Base-by-base conservation (phyloP, 2,329 filamentous ascomycete genomes). In the Trichophyton verrucosum region DNA sequence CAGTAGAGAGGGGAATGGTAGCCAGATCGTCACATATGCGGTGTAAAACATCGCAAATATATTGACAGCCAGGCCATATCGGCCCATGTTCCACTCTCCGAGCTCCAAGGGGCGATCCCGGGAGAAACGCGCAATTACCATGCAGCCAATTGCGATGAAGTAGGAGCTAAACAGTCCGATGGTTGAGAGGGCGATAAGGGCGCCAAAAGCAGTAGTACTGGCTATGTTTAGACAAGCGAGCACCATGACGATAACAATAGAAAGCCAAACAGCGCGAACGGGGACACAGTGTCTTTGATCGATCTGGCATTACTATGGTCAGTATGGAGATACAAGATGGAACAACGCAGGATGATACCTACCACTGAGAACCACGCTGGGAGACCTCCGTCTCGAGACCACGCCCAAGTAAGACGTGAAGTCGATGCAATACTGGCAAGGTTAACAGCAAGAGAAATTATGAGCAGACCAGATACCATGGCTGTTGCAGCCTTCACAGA, bases 371-470 rank as follows among this genome's bases (percentile, higher is more conserved):
- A 71, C 22, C 69, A 73, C 40, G 69, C 71, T 0, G 77, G 77
- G 0, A 80, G 65, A 4, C 75, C 78, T 2, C 76, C 76, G 60
- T 81, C 79, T 3, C 75, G 68, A 11, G 78, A 75, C 70, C 79
- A 81, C 0, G 76, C 76, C 78, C 78, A 81, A 0, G 77, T 75
- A 1, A 80, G 66, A 2, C 78, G 75, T 0, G 77, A 78, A 0
- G 76, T 76, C 0, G 78, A 79, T 0, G 79, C 77, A 1, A 79
- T 70, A 40, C 72, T 71, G 36, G 73, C 74, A 57, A 77, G 73
- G 40, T 73, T 73, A 0, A 74, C 72, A 44, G 76, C 69, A 57
- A 74, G 71, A 15, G 72, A 68, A 40, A 77, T 65, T 0, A 76
- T 63, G 0, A 74, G 68, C 13, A 79, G 66, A 0, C 75, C 68